Percentiles rank a stretch among this genome's conserved stretches.
Conservation (phyloP, 2,329 filamentous ascomycete species). For the Colletotrichum shisoi region DNA sequence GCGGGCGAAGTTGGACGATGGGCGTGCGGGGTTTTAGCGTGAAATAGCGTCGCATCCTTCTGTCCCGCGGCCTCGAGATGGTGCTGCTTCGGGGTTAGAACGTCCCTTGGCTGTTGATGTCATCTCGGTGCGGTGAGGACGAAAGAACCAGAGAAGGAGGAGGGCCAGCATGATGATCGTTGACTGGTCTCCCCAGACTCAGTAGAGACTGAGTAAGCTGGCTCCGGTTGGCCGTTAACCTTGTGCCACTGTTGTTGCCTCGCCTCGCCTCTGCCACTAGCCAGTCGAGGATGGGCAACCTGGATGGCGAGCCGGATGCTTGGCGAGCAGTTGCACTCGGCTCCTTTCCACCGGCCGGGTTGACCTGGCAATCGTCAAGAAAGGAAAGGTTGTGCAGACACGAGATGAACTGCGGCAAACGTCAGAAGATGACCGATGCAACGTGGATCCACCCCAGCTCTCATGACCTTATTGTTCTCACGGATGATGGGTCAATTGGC, state of each 20-base stretch:
- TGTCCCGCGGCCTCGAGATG: slow-evolving; percentile 25
- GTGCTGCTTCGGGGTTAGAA: slow-evolving; percentile 12
- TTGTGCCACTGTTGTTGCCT: no score
- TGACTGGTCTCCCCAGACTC: no score
- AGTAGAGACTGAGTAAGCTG: not conserved
- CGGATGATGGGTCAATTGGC: slow-evolving; percentile 29
- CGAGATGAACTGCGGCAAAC: slow-evolving; percentile 31
- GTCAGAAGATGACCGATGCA: slow-evolving; percentile 13
- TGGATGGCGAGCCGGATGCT: slow-evolving; percentile 1
- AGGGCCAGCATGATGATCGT: not conserved
- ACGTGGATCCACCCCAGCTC: slow-evolving; percentile 27
- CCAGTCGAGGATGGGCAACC: no score
- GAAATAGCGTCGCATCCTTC: slow-evolving; percentile 33
- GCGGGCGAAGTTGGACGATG: slow-evolving; percentile 17
- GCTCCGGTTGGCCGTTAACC: slow-evolving; percentile 4
- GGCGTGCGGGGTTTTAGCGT: slow-evolving; percentile 37
- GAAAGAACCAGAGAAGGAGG: not conserved
- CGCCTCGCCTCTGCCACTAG: no score
- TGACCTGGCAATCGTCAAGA: slow-evolving; percentile 9
- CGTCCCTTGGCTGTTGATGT: slow-evolving; percentile 21
- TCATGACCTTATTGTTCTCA: not conserved
- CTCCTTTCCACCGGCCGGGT: slow-evolving; percentile 14
- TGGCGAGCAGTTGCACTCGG: slow-evolving; percentile 19
- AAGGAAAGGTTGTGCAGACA: slow-evolving; percentile 10
- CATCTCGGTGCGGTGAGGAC: slow-evolving; percentile 30